Conservation (phyloP, 2,329 filamentous ascomycete species). For the Thermothelomyces thermophilus region DNA sequence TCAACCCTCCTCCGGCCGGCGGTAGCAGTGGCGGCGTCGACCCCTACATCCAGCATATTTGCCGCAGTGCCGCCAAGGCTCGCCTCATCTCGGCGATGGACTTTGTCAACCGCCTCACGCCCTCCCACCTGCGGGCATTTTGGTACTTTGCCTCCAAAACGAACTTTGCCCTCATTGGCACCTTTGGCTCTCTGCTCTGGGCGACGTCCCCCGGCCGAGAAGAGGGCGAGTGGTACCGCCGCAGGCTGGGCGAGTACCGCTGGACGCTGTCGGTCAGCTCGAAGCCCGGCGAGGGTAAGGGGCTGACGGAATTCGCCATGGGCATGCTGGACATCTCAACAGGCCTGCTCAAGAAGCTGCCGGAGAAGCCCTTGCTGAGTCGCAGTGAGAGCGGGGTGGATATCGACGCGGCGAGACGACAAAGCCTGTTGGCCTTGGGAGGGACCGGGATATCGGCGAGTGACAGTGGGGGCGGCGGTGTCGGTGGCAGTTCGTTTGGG, state of each 20-base stretch:
- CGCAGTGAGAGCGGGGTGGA: slow-evolving; percentile 46
- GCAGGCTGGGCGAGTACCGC: slow-evolving; percentile 78
- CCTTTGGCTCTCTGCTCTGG: slow-evolving; percentile 84
- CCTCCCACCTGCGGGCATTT: slow-evolving; percentile 79
- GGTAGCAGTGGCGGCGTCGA: slow-evolving; percentile 44
- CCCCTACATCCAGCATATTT: slow-evolving; percentile 83
- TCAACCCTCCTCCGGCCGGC: neutral
- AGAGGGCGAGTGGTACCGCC: slow-evolving; percentile 87
- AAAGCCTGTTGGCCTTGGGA: slow-evolving; percentile 34
- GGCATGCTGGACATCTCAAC: slow-evolving; percentile 69
- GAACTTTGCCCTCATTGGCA: slow-evolving; percentile 92
- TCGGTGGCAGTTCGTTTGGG: slow-evolving; percentile 11
- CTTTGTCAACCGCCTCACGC: slow-evolving; percentile 87
- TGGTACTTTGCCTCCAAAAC: slow-evolving; percentile 87
- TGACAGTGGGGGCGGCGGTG: slow-evolving; percentile 11
- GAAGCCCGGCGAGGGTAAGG: slow-evolving; percentile 56
- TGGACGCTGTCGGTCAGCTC: slow-evolving; percentile 89
- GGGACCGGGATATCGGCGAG: slow-evolving; percentile 11
- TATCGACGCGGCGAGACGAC: slow-evolving; percentile 35
- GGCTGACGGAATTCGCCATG: slow-evolving; percentile 64
- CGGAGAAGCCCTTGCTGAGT: slow-evolving; percentile 63
- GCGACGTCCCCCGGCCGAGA: slow-evolving; percentile 81
- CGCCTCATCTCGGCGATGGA: slow-evolving; percentile 94
- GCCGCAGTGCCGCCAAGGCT: slow-evolving; percentile 87
- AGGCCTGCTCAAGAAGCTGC: slow-evolving; percentile 60